Evolutionary conservation across 75 land plant genomes (phyloP).

Genomic region (Cupressus sempervirens): DNA sequence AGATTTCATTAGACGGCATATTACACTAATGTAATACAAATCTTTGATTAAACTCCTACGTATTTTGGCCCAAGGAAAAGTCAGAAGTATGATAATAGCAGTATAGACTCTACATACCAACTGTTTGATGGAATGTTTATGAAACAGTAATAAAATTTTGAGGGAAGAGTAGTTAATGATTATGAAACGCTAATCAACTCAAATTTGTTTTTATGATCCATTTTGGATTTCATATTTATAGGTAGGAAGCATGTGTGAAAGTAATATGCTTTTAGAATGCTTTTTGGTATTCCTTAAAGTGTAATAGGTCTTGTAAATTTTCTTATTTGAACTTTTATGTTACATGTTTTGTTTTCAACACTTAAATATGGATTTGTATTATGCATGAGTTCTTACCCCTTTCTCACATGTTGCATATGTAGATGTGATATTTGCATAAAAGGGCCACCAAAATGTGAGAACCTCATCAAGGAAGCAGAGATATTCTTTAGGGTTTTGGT

Average conservation of each 20-base stretch:
- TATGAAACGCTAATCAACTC: no score
- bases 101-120: no score
- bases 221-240: not conserved
- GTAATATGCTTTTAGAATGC: not conserved
- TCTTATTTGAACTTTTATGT: not conserved
- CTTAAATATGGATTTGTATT: not conserved
- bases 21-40: no score
- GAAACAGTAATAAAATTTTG: no score
- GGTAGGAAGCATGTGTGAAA: not conserved
- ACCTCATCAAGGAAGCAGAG: slow-evolving; percentile 56
- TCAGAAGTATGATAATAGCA: no score
- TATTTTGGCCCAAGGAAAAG: no score
- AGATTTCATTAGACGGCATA: no score
- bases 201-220: no score
- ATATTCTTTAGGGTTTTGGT: slow-evolving; percentile 38
- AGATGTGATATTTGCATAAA: slow-evolving; percentile 73
- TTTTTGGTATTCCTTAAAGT: not conserved
- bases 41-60: no score
- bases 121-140: no score
- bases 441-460: slow-evolving; percentile 59
- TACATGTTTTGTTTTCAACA: not conserved
- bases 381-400: not conserved
- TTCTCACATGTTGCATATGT: not conserved
- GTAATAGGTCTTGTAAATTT: not conserved
- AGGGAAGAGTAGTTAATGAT: no score